Base-by-base conservation (phyloP, 805 yeast species). In the Candida patagonica region DNA sequence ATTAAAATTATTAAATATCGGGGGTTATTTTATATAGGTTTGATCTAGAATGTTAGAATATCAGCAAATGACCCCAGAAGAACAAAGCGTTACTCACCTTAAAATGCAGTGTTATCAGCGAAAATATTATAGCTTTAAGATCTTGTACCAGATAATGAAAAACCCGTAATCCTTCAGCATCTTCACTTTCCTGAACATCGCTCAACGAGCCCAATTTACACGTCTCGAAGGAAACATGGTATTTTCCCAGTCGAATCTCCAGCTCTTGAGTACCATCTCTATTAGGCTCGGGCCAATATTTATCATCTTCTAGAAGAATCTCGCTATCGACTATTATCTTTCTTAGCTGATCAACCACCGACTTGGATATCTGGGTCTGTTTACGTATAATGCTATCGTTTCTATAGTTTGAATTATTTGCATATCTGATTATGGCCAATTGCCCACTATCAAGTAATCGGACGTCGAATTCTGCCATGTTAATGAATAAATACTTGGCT, bases 361-460 rank as follows among this genome's bases (percentile, higher is more conserved):
- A 29, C 5, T 54, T 49, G 13, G 68, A 62, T 5, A 69, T 45
- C 3, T 53, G 45, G 30, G 62, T 51, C 27, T 60, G 61, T 49
- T 67, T 68, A 24, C 59, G 50, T 41, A 69, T 68, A 41, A 60
- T 37, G 4, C 62, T 61, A 34, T 68, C 73, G 26, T 63, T 58
- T 42, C 71, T 55, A 42, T 69, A 68, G 43, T 67, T 65, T 2
- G 73, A 65, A 42, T 65, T 67, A 43, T 68, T 68, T n/a, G 69
- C 68, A 45, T 68, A 68, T 34, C 68, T 52, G 24, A 63, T 45
- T 5, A 49, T 40, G 2, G 62, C 68, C 27, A 48, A 49, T 3
- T 48, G 45, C 9, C 62, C 63, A 33, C 57, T 60, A 2, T 47
- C 56, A 19, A 42, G 45, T 10, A 50, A 42, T 26, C 51, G 48